Evolutionary conservation across 1,284 basidiomycete species (phyloP).

Genomic region (Cryptococcus depauperatus): DNA sequence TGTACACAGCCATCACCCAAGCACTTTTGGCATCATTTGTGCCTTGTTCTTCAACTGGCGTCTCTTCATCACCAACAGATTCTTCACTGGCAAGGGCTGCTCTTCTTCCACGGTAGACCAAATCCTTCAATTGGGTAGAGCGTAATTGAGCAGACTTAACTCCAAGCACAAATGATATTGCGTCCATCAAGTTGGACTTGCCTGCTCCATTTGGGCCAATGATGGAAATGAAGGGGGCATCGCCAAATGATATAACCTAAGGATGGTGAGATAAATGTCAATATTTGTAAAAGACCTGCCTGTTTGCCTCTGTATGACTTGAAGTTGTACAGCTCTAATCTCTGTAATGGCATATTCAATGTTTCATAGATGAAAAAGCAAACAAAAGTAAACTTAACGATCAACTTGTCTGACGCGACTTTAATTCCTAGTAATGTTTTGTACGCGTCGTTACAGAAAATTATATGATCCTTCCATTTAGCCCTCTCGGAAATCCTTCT

Average conservation of each 20-base stretch:
- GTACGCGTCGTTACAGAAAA: too few species aligned
- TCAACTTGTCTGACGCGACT: too few species aligned
- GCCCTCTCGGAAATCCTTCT: too few species aligned
- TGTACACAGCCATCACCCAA: conserved; percentile 88
- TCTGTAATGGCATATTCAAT: conserved; percentile 44
- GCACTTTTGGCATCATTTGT: conserved; percentile 70
- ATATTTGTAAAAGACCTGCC: conserved; percentile 40
- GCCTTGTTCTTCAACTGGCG: conserved; percentile 44
- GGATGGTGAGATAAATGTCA: neutral
- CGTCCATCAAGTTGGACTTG: conserved; percentile 99
- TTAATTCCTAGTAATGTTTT: too few species aligned
- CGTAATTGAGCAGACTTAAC: conserved; percentile 89
- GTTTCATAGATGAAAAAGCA: too few species aligned
- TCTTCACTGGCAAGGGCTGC: conserved; percentile 48
- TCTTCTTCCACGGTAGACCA: conserved; percentile 84
- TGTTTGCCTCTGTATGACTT: conserved; percentile 66
- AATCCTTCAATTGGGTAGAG: conserved; percentile 85
- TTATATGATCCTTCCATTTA: too few species aligned
- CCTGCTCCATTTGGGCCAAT: conserved; percentile 99
- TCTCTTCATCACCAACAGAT: conserved; percentile 36
- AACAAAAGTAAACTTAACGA: too few species aligned
- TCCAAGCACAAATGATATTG: conserved; percentile 96
- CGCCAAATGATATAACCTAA: conserved; percentile 42
- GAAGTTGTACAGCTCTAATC: conserved; percentile 82
- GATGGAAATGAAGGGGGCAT: conserved; percentile 75